Percentiles rank a stretch among this genome's conserved stretches.
These are phyloP conservation scores for Castanea sativa DNA, from an alignment of 306 rosid genomes.

Conservation along the genomic window DNA sequence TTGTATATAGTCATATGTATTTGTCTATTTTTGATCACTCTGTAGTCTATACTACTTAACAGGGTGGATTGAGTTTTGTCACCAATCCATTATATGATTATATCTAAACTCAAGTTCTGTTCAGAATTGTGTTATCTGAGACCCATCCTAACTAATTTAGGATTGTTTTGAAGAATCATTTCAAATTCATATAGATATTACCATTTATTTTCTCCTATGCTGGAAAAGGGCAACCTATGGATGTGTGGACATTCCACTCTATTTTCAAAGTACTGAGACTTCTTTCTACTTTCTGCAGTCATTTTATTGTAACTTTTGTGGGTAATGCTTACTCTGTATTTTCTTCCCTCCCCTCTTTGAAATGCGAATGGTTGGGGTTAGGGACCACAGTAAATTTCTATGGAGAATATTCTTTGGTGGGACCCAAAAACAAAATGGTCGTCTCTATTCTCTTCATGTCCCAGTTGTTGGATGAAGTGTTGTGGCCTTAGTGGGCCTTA, in stretches of 20 bases:
- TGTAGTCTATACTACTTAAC: too few species aligned
- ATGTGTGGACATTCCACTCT: not conserved
- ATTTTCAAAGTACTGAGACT: not conserved
- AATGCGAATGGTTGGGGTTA: not conserved
- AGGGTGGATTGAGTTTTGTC: not conserved
- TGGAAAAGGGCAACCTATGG: not conserved
- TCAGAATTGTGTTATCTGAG: not conserved
- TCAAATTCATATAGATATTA: not conserved
- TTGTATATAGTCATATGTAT: too few species aligned
- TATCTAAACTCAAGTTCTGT: not conserved
- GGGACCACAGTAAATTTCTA: constrained; percentile 4
- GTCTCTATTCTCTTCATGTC: not conserved
- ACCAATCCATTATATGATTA: not conserved
- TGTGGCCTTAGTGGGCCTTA: not conserved
- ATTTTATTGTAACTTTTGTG: not conserved
- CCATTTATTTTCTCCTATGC: not conserved
- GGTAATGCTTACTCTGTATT: not conserved
- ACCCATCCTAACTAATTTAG: not conserved
- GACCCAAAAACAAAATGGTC: not conserved
- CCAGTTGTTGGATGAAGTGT: not conserved
- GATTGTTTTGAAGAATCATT: not conserved
- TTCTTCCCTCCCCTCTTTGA: not conserved
- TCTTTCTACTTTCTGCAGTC: not conserved
- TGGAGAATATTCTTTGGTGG: not conserved
- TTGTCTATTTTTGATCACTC: too few species aligned